Base-by-base conservation (phyloP, 1,284 basidiomycete genomes). In the Clitocybe nebularis region DNA sequence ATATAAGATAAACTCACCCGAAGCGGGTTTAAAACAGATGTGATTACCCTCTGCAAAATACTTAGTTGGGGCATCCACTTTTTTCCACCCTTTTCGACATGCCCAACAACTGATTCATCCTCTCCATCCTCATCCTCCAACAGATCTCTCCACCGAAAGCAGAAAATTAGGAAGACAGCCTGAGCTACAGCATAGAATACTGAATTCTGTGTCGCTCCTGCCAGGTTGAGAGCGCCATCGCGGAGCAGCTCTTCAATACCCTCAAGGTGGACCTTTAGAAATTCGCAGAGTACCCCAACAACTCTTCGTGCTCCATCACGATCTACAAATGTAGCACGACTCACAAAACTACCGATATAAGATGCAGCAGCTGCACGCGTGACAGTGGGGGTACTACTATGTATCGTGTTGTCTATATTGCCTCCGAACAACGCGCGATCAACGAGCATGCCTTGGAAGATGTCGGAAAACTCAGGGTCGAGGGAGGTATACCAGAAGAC, bases 91-190 rank as follows among this genome's bases (percentile, higher is more conserved):
- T 58, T 58, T 33, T 53, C 50, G 10, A 24, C 32, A 11, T 40
- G 48, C 38, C 52, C 47, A 37, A 55, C 49, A 28, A 65, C 53
- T 49, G 71, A 69, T 30, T 73, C 76, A 21, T 72, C 74, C 22
- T 71, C 75, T 5, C 72, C 75, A 0, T 71, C 74, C 9, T 71
- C 71, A 17, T 75, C 77, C 41, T 83, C 79, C 43, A 87, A 65
- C 25, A 98, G 68, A 54, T 94, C 93, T 48, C 91, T 71, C 95
- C 94, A 99, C 13, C 95, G 75, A 70, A 99, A 99, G 64, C 96
- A 99, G 64, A 99, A 99, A 50, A 99, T 93, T 56, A 99, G 78
- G 63, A 99, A 96, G 4, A 93, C 79, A 0, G 94, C 89, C 60
- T 99, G 96, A 0, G 84, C 72, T 22, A 97, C 87, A 4, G 95